A percentile compares a stretch with the other conserved stretches of the same genome.
phyloP scores from a whole-genome alignment of 2,329 filamentous ascomycete species.

The Ceratocystiopsis sp. region DNA sequence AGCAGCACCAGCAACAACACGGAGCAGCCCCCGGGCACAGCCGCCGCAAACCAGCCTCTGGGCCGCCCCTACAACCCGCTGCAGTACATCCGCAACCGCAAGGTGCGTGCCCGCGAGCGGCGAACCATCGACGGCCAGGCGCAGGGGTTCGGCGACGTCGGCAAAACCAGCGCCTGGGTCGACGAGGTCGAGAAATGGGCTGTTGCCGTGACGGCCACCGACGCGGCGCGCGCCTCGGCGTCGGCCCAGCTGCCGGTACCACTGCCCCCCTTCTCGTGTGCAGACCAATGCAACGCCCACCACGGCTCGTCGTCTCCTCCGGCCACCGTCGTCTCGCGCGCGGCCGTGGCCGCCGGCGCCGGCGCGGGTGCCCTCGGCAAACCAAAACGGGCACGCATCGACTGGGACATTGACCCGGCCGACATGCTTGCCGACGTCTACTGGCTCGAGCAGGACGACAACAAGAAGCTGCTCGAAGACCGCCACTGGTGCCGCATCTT shows the following conservation, averaged over 20 bases:
- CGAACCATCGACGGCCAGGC: constrained; percentile 55
- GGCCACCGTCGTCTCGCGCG: constrained; percentile 7
- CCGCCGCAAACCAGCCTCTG: constrained; percentile 16
- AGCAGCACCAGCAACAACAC: constrained; percentile 16
- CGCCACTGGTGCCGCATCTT: constrained; percentile 60
- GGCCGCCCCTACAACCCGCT: constrained; percentile 77
- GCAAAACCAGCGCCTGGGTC: constrained; percentile 60
- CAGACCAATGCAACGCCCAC: too few relatives aligned
- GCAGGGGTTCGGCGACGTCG: constrained; percentile 61
- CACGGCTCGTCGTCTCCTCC: constrained; percentile 21
- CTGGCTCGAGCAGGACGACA: constrained; percentile 71
- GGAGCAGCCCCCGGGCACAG: background rate
- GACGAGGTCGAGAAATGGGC: constrained; percentile 43
- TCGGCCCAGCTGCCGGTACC: constrained; percentile 19
- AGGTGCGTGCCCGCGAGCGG: constrained; percentile 64
- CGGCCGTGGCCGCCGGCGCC: background rate
- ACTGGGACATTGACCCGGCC: constrained; percentile 70
- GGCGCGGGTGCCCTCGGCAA: constrained; percentile 25
- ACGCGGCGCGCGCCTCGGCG: constrained; percentile 18
- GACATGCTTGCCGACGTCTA: constrained; percentile 81
- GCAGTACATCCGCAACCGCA: constrained; percentile 82
- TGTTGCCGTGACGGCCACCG: constrained; percentile 22
- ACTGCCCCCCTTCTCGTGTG: too few relatives aligned
- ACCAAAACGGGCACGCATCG: constrained; percentile 54
- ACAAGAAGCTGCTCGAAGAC: constrained; percentile 70